phyloP scores from a whole-genome alignment of 2,329 filamentous ascomycete species.

The Dactylellina parvicollis region DNA sequence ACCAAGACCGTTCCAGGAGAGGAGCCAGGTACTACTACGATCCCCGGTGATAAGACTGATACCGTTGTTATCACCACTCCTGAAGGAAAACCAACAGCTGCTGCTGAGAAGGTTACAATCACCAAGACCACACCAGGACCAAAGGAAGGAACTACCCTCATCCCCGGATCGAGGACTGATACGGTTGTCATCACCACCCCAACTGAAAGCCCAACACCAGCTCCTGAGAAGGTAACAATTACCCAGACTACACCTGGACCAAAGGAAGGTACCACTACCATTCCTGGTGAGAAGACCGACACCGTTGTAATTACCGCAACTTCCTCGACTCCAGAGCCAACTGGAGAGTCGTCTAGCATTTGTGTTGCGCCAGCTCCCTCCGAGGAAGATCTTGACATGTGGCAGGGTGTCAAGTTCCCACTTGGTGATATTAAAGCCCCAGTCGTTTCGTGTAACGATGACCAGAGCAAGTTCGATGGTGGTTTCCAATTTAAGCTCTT shows the following conservation, averaged over 20 bases:
- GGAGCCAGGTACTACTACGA: background rate
- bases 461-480: constrained; percentile 1
- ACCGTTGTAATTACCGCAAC: constrained; percentile 8
- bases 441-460: constrained; percentile 3
- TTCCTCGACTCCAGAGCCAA: background rate
- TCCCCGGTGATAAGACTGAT: background rate
- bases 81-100: background rate
- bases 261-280: background rate
- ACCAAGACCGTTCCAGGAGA: background rate
- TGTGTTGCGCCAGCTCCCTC: background rate
- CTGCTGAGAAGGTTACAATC: background rate
- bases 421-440: constrained; percentile 1
- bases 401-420: background rate
- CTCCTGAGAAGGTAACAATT: background rate
- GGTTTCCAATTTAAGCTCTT: constrained; percentile 11
- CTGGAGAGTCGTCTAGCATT: background rate
- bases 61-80: constrained; percentile 6
- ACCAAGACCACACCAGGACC: background rate
- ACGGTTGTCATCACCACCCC: constrained; percentile 4
- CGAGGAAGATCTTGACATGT: background rate
- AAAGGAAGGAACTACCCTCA: background rate
- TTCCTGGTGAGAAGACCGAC: background rate
- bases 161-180: background rate
- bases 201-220: background rate
- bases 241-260: background rate